Evolutionary conservation across 179 eudicot species (phyloP).

Genomic region (Carnegiea gigantea): DNA sequence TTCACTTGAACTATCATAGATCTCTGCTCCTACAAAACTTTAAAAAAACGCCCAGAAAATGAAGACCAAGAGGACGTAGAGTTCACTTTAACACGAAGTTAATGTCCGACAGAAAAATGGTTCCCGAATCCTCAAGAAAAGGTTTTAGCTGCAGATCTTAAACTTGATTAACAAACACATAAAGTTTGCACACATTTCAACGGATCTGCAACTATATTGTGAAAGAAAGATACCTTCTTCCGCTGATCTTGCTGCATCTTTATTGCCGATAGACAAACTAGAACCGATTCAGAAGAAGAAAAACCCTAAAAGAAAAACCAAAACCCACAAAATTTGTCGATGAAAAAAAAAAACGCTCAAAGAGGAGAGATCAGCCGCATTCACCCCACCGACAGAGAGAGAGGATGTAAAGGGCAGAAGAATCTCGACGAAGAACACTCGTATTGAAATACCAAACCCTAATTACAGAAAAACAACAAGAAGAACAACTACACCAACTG

Average conservation of each 20-base stretch:
- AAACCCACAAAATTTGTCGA: slow-evolving; percentile 1
- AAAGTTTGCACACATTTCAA: slow-evolving; percentile 1
- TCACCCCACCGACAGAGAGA: slow-evolving; percentile 47
- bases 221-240: slow-evolving; percentile 50
- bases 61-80: slow-evolving; percentile 3
- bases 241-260: slow-evolving; percentile 77
- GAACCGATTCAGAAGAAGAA: slow-evolving; percentile 14
- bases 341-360: neutral
- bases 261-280: slow-evolving; percentile 1
- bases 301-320: slow-evolving; percentile 17
- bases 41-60: neutral
- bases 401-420: slow-evolving; percentile 33
- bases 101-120: neutral
- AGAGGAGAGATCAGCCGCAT: slow-evolving; percentile 45
- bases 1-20: neutral
- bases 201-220: slow-evolving; percentile 2
- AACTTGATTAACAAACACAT: slow-evolving; percentile 25
- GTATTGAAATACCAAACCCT: slow-evolving; percentile 13
- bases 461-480: slow-evolving; percentile 15
- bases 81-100: slow-evolving; percentile 10
- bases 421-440: slow-evolving; percentile 24
- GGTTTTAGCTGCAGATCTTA: slow-evolving; percentile 27
- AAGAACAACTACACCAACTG: neutral
- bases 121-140: neutral
- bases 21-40: neutral